These are phyloP conservation scores for Fomitiporia mediterranea DNA, from an alignment of 1,284 basidiomycete species.

Conservation along the genomic window DNA sequence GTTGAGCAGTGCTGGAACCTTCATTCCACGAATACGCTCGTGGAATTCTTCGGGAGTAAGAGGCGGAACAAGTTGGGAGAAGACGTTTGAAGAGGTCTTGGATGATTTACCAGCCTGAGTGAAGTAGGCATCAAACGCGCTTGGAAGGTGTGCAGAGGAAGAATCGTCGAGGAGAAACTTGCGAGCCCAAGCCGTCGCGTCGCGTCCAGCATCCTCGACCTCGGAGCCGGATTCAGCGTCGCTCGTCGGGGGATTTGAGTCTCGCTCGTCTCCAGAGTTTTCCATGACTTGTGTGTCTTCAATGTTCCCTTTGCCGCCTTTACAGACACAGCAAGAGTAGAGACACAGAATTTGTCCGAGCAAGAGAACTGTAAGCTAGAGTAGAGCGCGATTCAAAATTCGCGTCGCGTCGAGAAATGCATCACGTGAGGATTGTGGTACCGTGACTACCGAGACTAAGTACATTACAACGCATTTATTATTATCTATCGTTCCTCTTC, in stretches of 20 bases:
- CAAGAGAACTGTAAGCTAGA: neutral
- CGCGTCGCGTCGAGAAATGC: neutral
- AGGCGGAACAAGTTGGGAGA: constrained; percentile 67
- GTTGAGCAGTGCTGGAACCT: constrained; percentile 30
- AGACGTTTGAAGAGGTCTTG: constrained; percentile 72
- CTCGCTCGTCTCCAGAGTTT: constrained; percentile 8
- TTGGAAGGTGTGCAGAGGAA: constrained; percentile 27
- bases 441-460: neutral
- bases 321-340: no score
- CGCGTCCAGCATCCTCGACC: neutral
- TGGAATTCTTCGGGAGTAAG: constrained; percentile 58
- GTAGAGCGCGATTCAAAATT: neutral
- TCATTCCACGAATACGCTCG: constrained; percentile 38
- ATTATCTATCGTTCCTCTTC: neutral
- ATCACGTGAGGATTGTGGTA: neutral
- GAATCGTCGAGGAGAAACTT: constrained; percentile 9
- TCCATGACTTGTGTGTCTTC: no score
- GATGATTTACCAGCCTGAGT: constrained; percentile 55
- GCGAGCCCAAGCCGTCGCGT: neutral
- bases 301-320: no score
- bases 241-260: neutral
- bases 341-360: no score
- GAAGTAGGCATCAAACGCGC: constrained; percentile 83
- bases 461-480: neutral
- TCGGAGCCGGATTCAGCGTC: constrained; percentile 11